Base-by-base conservation (phyloP, 441 rosid genomes). In the Manihot esculenta region DNA sequence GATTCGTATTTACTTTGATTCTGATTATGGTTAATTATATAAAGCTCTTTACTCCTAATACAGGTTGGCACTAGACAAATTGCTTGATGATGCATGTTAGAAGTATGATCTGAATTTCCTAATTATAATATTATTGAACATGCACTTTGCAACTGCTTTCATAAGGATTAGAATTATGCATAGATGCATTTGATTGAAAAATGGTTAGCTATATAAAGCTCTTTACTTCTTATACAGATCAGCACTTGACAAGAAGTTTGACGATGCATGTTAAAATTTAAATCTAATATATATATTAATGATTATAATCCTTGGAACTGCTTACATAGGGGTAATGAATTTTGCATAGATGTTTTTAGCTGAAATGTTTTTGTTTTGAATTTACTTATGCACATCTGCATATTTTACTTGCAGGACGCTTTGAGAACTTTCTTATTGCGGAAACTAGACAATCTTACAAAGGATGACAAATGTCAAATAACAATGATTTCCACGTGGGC, bases 401-500 rank as follows among this genome's bases (percentile, higher is more conserved):
- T 71, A 49, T 47, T 78, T 77, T 72, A 56, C 76, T 81, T 78
- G 77, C 88, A 96, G 99, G 99, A 96, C 84, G 94, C 98, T 86
- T 82, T 96, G 84, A 90, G 96, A 83, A 96, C 98, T 56, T 93
- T 90, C 83, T 78, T 96, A 73, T 77, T 96, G 88, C 89, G 87
- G 71, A 96, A 92, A 97, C 97, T 96, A 80, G 99, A 96, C 84
- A 90, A 82, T 82, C 94, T 96, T 71, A 66, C 89, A 57, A 88
- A 85, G 91, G 94, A 93, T 83, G 99, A 96, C 78, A 90, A 87
- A 81, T 93, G 97, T 88, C 99, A 89, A 82, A 86, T 96, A 80
- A 93, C 98, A 27, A 93, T 94, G 99, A 94, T 96, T 78, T 96
- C 99, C 69, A 94, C 99, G 5, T 96, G 99, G 99, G 88, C 96